A percentile compares a stretch with the other conserved stretches of the same genome.
Evolutionary conservation across 352 stramenopile genomes (phyloP).

Genomic region (Paralagenidium karlingii): DNA sequence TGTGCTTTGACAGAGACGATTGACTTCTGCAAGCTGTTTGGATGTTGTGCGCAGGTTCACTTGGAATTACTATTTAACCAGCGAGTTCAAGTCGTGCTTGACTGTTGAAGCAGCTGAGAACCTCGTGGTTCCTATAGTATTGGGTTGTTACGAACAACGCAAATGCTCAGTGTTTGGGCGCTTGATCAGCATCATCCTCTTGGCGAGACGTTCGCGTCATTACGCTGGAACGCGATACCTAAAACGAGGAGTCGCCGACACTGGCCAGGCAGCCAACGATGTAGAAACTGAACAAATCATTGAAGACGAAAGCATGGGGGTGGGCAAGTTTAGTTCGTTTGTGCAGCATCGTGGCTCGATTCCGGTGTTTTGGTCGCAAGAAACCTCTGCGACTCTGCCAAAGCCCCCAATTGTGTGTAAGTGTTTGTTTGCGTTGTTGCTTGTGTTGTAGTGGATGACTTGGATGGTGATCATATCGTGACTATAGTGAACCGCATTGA

Average conservation of each 20-base stretch:
- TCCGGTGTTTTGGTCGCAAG: slow-evolving; percentile 99
- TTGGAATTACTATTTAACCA: slow-evolving; percentile 96
- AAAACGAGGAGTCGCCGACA: slow-evolving; percentile 94
- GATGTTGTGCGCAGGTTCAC: slow-evolving; percentile 29
- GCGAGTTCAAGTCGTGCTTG: slow-evolving; percentile 84
- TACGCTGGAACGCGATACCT: slow-evolving; percentile 99
- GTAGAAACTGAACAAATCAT: slow-evolving; percentile 98
- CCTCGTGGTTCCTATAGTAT: slow-evolving; percentile 82
- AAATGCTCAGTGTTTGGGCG: slow-evolving; percentile 94
- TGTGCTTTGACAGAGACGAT: neutral
- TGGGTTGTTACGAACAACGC: slow-evolving; percentile 95
- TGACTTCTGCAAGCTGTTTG: neutral
- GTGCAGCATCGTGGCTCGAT: slow-evolving; percentile 98
- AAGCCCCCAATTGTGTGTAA: slow-evolving; percentile 93
- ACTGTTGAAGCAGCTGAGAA: slow-evolving; percentile 75
- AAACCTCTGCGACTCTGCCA: slow-evolving; percentile 94
- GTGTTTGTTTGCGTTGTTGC: neutral
- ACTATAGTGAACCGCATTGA: slow-evolving; percentile 90
- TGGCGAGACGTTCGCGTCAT: slow-evolving; percentile 93
- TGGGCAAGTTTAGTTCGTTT: slow-evolving; percentile 91
- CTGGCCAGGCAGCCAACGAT: slow-evolving; percentile 99
- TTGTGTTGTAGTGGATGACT: neutral
- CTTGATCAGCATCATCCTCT: slow-evolving; percentile 91
- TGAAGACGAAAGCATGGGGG: slow-evolving; percentile 80
- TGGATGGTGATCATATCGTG: neutral